Percentiles rank a stretch among this genome's conserved stretches.
Conservation (phyloP, 257 asterid species). For the Solanum sejunctum region DNA sequence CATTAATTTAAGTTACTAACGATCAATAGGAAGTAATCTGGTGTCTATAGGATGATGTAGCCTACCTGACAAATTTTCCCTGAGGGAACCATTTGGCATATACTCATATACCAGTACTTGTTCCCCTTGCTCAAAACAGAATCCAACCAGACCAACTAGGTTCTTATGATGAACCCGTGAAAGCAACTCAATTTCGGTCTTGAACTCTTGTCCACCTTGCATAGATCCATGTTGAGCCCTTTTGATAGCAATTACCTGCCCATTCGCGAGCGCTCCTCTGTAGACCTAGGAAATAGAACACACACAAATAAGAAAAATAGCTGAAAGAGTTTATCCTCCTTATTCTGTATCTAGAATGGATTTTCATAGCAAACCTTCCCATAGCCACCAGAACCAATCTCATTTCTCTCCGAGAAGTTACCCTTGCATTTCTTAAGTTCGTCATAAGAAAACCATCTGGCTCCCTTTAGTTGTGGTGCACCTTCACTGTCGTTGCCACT, state of each 20-base stretch:
- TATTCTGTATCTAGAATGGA: not conserved
- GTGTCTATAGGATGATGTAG: not conserved
- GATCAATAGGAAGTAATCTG: not conserved
- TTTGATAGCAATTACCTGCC: constrained; percentile 74
- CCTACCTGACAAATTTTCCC: constrained; percentile 67
- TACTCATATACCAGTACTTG: constrained; percentile 87
- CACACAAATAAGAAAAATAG: not conserved
- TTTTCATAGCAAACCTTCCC: constrained; percentile 48
- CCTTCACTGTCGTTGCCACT: constrained; percentile 83
- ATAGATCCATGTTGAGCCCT: constrained; percentile 72
- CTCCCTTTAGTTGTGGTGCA: constrained; percentile 94
- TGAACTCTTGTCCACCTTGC: constrained; percentile 91
- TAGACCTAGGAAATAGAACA: constrained; percentile 44
- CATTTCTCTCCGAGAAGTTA: constrained; percentile 66
- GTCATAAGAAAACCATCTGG: constrained; percentile 87
- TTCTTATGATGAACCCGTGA: constrained; percentile 95
- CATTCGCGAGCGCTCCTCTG: constrained; percentile 53
- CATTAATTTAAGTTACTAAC: not conserved
- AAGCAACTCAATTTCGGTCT: constrained; percentile 87
- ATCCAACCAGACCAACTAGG: constrained; percentile 83
- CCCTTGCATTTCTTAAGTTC: constrained; percentile 79
- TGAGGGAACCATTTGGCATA: constrained; percentile 71
- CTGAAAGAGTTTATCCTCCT: not conserved
- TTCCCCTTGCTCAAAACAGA: constrained; percentile 89
- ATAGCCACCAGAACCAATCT: constrained; percentile 93